Evolutionary conservation across 208 protist species (phyloP).

Genomic region (Strigomonas culicis): DNA sequence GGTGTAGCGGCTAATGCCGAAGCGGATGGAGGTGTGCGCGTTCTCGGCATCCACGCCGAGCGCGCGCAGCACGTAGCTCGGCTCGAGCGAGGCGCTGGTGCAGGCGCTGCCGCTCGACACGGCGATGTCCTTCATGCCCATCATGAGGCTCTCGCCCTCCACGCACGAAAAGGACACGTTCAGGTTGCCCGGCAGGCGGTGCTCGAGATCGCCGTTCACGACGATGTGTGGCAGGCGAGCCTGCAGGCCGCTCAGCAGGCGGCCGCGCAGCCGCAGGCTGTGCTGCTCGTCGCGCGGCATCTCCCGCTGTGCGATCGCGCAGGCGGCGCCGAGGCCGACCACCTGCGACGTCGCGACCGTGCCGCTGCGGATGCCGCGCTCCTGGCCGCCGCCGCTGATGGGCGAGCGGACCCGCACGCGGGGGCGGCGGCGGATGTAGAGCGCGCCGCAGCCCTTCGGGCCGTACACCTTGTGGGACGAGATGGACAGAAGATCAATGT

Average conservation of each 20-base stretch:
- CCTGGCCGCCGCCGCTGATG: conserved; percentile 99
- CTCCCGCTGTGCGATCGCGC: conserved; percentile 85
- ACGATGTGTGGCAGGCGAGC: conserved; percentile 80
- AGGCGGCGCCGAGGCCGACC: conserved; percentile 95
- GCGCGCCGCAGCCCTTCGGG: conserved; percentile 93
- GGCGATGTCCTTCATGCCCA: conserved; percentile 97
- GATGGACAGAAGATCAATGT: conserved; percentile 98
- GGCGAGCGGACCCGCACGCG: conserved; percentile 96
- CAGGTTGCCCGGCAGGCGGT: conserved; percentile 94
- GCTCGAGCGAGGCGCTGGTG: conserved; percentile 98
- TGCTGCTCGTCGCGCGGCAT: conserved; percentile 93
- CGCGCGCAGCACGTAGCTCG: conserved; percentile 98
- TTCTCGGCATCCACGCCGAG: conserved; percentile 98
- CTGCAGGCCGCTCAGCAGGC: conserved; percentile 86
- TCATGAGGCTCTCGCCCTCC: conserved; percentile 98
- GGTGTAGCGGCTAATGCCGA: conserved; percentile 98
- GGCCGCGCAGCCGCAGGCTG: conserved; percentile 72
- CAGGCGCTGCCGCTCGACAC: conserved; percentile 97
- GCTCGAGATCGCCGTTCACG: conserved; percentile 93
- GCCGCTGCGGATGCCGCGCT: conserved; percentile 94
- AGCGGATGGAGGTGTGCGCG: conserved; percentile 99
- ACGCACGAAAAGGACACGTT: conserved; percentile 99
- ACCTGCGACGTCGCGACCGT: conserved; percentile 93
- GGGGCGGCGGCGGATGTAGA: conserved; percentile 91
- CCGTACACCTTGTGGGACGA: conserved; percentile 99